Base-by-base conservation (phyloP, 2,329 filamentous ascomycete species). In the Ophiostoma piceae region DNA sequence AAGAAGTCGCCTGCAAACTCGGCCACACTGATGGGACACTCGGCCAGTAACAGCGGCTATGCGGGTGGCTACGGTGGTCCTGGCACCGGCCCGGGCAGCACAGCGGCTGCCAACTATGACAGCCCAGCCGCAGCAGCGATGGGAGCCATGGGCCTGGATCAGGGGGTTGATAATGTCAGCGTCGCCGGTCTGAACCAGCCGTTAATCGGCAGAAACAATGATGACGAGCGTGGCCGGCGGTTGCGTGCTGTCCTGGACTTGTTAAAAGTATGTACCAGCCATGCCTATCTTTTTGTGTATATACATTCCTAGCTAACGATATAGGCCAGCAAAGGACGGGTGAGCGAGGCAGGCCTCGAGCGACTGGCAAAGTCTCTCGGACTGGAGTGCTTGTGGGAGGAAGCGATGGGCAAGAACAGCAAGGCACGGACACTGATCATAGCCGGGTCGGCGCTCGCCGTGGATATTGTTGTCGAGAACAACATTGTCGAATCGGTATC, bases 341-440 rank as follows among this genome's bases (percentile, higher is more conserved):
- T 94, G 51, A 92, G 90, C 74, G 89, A 92, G 75, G 87, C 90
- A 39, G 90, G 90, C 2, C 82, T 95, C n/a, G 88, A 91, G 77
- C 84, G 90, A 69, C 80, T 94, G 39, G 89, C 88, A 9, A 85
- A 86, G 74, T 83, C 87, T 69, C 83, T 89, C 69, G 90, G 89
- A n/a, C 80, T 91, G 54, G 88, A 90, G 72, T 84, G 83, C 70
- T 78, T 89, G 14, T 88, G 86, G 80, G 87, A 90, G 74, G 82
- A 83, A 37, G 81, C 79, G 62, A 81, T 81, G 39, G 79, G 80
- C 37, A 66, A 66, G 65, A 81, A 82, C 57, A 79, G 80, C 22
- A 85, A 84, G 74, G 80, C 81, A 69, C 84, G 80, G 73, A 86
- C 84, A 3, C 78, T 91, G 62, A 84, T 88, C 64, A 85, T 90